phyloP scores from a whole-genome alignment of 2,329 filamentous ascomycete genomes.

The Penicillium concentricum region DNA sequence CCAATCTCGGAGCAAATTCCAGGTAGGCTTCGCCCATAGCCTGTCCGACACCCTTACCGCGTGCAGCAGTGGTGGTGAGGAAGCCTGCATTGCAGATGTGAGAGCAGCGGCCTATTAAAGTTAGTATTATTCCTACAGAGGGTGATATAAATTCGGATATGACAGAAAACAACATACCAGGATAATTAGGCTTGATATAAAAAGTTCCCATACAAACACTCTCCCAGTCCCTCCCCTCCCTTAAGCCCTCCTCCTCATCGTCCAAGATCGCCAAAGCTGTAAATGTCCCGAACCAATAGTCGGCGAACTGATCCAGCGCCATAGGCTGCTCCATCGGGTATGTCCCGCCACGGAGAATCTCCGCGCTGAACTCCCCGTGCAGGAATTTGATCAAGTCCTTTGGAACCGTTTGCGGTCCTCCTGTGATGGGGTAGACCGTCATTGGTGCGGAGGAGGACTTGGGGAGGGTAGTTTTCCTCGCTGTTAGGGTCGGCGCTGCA shows the following conservation, averaged over 20 bases:
- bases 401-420: slow-evolving; percentile 24
- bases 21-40: slow-evolving; percentile 40
- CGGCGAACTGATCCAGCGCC: slow-evolving; percentile 29
- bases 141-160: neutral
- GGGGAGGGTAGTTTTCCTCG: slow-evolving; percentile 25
- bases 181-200: slow-evolving; percentile 45
- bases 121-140: neutral
- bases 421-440: slow-evolving; percentile 32
- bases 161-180: slow-evolving; percentile 27
- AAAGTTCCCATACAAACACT: slow-evolving; percentile 40
- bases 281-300: slow-evolving; percentile 44
- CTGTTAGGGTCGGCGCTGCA: slow-evolving; percentile 22
- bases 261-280: slow-evolving; percentile 33
- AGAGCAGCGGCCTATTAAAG: slow-evolving; percentile 35
- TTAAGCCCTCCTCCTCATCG: slow-evolving; percentile 16
- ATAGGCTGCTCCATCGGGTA: slow-evolving; percentile 42
- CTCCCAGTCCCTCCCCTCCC: slow-evolving; percentile 35
- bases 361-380: slow-evolving; percentile 34
- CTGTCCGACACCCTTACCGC: slow-evolving; percentile 35
- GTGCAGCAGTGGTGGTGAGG: slow-evolving; percentile 32
- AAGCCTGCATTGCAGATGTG: slow-evolving; percentile 43
- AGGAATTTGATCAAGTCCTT: slow-evolving; percentile 27
- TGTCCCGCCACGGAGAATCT: slow-evolving; percentile 37
- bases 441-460: slow-evolving; percentile 22
- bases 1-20: slow-evolving; percentile 38